Base-by-base conservation (phyloP, 495 filamentous ascomycete species). In the Trichoderma asperelloides region DNA sequence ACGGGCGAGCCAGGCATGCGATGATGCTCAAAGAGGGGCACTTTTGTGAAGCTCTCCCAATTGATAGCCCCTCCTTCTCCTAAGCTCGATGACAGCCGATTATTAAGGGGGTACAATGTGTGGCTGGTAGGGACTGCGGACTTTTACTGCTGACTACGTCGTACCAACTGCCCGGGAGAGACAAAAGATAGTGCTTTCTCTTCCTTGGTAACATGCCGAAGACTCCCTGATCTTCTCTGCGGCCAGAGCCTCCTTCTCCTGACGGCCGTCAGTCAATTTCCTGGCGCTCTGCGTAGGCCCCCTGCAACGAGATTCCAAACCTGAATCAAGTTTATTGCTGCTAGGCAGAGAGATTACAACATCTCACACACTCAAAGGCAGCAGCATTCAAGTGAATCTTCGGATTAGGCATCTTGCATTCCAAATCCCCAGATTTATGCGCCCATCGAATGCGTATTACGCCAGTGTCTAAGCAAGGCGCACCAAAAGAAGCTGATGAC, bases 11-110 rank as follows among this genome's bases (percentile, higher is more conserved):
- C 55, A 60, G 27, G 27, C 16, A 60, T 28, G 55, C 23, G 16
- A 60, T 28, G 23, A 30, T 16, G 27, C 25, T 13, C 25, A 28
- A 25, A 16, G 51, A 27, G 55, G 55, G 55, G 55, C 55, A 60
- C 55, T 60, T 60, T 60, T 60, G 55, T 60, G 55, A 60, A 21
- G 47, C 47, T 51, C 47, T 51, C 47, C 47, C 47, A 21, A 27
- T 23, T 27, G 27, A 60, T 11, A 21, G 55, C 5, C 23, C 55
- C 55, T 21, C 55, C 27, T 60, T 27, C 55, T 57, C 2, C n/a
- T 60, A 21, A 28, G 55, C 23, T 60, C 28, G 55, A 16, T 28
- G 55, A 27, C 55, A 60, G 55, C 55, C 27, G 55, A 60, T 28
- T 16, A 47, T 37, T 37, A 60, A 60, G 55, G 55, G 55, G 55